Base-by-base conservation (phyloP, 768 basidiomycete species). In the Suillus subaureus region DNA sequence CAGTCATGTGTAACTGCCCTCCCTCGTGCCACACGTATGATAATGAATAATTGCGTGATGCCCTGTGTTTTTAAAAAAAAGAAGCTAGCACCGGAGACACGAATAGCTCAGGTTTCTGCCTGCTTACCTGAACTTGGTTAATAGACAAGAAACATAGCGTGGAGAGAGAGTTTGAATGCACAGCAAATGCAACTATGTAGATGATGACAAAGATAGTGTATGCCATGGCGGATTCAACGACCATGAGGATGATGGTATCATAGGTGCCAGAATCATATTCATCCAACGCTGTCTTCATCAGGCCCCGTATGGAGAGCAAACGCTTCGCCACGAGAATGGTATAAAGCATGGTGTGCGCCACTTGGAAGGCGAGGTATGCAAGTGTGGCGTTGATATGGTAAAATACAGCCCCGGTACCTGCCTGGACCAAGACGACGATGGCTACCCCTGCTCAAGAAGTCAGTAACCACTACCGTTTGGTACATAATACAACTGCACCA, bases 201-300 rank as follows among this genome's bases (percentile, higher is more conserved):
- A 55, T n/a, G 0, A 55, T n/a, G 21, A 55, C 1, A 33, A 13
- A 33, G 21, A 55, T 6, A 13, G 1, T 33, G 43, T 33, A 49
- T 55, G 21, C 2, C 54, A 35, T n/a, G 54, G 54, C 54, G 11
- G 54, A 55, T 33, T 55, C 54, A 6, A 33, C 18, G 16, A 62
- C 15, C 61, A 62, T 51, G 47, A 26, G 39, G 18, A 62, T 61
- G 31, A 40, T 15, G 7, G 26, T 61, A n/a, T 61, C 42, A 39
- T 61, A 26, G 39, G 43, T 31, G 9, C 43, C 12, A 54, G 42
- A 61, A 26, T 40, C 43, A 54, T 26, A 61, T 61, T 4, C 43
- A 6, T 7, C 42, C 26, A 49, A 13, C 6, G 39, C 60, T 2
- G 23, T 9, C 21, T n/a, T 52, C 43, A 61, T 26, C 40, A 18